A percentile compares a stretch with the other conserved stretches of the same genome.
Conservation (phyloP, 129 eudicot species). For the Escallonia rubra region DNA sequence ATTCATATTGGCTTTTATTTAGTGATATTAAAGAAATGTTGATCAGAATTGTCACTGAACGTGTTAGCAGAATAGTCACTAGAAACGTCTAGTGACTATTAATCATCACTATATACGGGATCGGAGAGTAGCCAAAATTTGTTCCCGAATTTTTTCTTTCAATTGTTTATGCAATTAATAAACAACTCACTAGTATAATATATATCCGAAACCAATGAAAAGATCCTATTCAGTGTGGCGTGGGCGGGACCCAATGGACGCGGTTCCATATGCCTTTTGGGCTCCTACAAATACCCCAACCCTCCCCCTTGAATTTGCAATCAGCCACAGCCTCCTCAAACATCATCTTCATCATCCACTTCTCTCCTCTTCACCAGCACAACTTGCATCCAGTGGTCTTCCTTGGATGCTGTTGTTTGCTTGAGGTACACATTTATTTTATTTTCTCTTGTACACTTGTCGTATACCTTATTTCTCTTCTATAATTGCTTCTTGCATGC, state of each 20-base stretch:
- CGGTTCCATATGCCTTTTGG: slow-evolving; percentile 7
- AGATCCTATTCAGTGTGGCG: slow-evolving; percentile 35
- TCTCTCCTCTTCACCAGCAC: slow-evolving; percentile 6
- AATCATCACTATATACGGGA: no score
- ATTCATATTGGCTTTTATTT: no score
- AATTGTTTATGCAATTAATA: no score
- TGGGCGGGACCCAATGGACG: slow-evolving; percentile 24
- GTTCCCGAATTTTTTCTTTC: not conserved
- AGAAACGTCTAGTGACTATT: not conserved
- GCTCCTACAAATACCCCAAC: slow-evolving; percentile 41
- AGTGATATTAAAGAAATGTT: no score
- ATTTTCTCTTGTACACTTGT: not conserved
- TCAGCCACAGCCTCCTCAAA: slow-evolving; percentile 17
- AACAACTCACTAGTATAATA: no score
- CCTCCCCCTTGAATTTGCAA: slow-evolving; percentile 22
- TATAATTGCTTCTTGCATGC: not conserved
- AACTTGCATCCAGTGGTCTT: slow-evolving; percentile 15
- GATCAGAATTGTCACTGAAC: no score
- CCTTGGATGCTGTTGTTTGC: slow-evolving; percentile 25
- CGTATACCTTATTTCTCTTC: not conserved
- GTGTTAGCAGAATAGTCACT: no score
- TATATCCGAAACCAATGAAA: not conserved
- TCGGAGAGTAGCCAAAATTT: not conserved
- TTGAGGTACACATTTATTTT: slow-evolving; percentile 16
- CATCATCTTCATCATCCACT: slow-evolving; percentile 2